Percentiles rank a stretch among this genome's conserved stretches.
Conservation (phyloP, 2,329 filamentous ascomycete genomes). For the Intubia oerlemansii region DNA sequence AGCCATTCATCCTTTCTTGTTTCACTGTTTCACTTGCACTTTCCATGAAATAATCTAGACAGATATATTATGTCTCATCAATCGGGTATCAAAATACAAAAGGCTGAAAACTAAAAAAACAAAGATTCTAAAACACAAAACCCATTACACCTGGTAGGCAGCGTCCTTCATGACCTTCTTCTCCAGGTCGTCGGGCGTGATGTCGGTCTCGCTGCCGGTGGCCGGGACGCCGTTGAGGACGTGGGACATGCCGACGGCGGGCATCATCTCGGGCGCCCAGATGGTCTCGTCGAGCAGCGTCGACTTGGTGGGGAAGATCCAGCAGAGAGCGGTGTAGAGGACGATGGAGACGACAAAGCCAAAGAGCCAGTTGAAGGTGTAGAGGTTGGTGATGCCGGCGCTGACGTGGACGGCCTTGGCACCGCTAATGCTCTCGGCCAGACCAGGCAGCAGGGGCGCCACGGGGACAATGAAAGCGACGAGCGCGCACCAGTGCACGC, state of each 20-base stretch:
- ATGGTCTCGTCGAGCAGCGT: slow-evolving; percentile 22
- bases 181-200: slow-evolving; percentile 1
- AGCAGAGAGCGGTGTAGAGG: slow-evolving; percentile 30
- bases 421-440: slow-evolving; percentile 10
- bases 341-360: slow-evolving; percentile 34
- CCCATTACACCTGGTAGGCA: too few species aligned
- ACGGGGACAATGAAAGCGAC: slow-evolving; percentile 11
- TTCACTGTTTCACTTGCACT: too few species aligned
- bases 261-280: slow-evolving; percentile 14
- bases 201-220: slow-evolving; percentile 8
- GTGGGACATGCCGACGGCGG: too few species aligned
- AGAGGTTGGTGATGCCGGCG: slow-evolving; percentile 29
- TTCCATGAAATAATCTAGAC: too few species aligned
- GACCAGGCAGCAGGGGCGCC: slow-evolving; percentile 13
- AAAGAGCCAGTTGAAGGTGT: slow-evolving; percentile 44
- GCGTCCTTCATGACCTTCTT: too few species aligned
- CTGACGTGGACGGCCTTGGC: slow-evolving; percentile 5
- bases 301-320: slow-evolving; percentile 24
- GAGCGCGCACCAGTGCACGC: slow-evolving; percentile 10
- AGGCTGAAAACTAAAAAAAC: too few species aligned
- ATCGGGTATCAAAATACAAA: too few species aligned
- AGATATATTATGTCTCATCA: too few species aligned
- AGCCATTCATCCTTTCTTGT: too few species aligned
- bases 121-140: too few species aligned
- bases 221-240: slow-evolving; percentile 9